These are phyloP conservation scores for Diaporthe ilicicola DNA, from an alignment of 2,329 filamentous ascomycete species.

Conservation along the genomic window DNA sequence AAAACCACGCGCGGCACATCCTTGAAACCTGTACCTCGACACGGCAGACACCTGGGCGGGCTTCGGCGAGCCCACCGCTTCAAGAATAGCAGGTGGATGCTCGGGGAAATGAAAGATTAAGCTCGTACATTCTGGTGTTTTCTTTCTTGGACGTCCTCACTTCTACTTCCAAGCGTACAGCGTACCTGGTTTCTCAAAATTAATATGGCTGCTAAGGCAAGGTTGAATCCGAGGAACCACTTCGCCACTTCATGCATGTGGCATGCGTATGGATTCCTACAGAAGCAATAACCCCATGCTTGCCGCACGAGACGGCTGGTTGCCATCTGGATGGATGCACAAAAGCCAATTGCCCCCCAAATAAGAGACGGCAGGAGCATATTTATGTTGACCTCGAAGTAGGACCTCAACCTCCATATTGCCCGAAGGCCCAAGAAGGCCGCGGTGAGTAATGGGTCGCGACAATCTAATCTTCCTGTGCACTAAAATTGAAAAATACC, in stretches of 20 bases:
- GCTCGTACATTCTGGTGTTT: neutral
- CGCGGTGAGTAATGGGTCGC: conserved; percentile 74
- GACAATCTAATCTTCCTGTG: conserved; percentile 72
- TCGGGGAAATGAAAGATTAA: neutral
- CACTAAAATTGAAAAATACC: conserved; percentile 86
- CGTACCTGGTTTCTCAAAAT: too few species aligned
- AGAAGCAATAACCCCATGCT: neutral
- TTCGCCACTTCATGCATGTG: neutral
- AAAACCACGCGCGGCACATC: conserved; percentile 15
- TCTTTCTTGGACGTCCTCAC: neutral
- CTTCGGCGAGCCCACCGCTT: neutral
- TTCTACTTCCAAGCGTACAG: too few species aligned
- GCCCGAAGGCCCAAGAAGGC: conserved; percentile 56
- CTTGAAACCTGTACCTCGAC: conserved; percentile 1
- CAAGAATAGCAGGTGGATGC: neutral
- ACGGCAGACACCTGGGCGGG: neutral
- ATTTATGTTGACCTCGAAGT: conserved; percentile 69
- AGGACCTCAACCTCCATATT: conserved; percentile 75
- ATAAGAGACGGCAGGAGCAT: neutral
- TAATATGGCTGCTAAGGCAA: too few species aligned
- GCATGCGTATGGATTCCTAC: neutral
- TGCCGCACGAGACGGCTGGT: neutral
- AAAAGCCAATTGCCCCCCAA: neutral
- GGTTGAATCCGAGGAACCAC: neutral
- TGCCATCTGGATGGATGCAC: neutral